Evolutionary conservation across 345 rosid genomes (phyloP).

Genomic region (Eucalyptus pauciflora): DNA sequence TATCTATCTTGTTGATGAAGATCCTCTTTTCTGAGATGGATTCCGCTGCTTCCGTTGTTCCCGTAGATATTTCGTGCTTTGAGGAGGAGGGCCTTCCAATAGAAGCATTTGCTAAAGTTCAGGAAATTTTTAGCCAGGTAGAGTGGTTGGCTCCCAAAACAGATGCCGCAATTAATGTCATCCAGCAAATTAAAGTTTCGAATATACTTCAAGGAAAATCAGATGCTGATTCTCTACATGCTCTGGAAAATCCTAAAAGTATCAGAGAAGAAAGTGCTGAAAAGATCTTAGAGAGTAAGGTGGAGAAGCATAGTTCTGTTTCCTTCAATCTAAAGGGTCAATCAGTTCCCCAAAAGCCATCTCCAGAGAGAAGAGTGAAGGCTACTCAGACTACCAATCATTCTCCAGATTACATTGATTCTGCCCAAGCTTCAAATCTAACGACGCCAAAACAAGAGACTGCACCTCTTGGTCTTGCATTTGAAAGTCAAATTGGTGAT

Average conservation of each 20-base stretch:
- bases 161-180: conserved; percentile 65
- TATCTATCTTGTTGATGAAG: conserved; percentile 21
- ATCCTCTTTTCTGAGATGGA: conserved; percentile 96
- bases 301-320: conserved; percentile 3
- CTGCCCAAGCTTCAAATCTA: conserved; percentile 11
- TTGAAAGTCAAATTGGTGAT: conserved; percentile 13
- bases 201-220: conserved; percentile 29
- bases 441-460: conserved; percentile 10
- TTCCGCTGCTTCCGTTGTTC: conserved; percentile 56
- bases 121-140: conserved; percentile 71
- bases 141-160: conserved; percentile 69
- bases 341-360: conserved; percentile 6
- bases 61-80: conserved; percentile 44
- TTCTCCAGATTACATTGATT: neutral
- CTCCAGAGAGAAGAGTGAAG: neutral
- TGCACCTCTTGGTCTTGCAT: conserved; percentile 2
- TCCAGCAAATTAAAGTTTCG: conserved; percentile 62
- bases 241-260: conserved; percentile 21
- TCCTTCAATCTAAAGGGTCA: conserved; percentile 12
- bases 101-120: conserved; percentile 91
- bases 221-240: conserved; percentile 14
- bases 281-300: neutral
- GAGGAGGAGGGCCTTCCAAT: conserved; percentile 86
- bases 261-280: conserved; percentile 12
- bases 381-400: neutral